Percentiles rank a stretch among this genome's conserved stretches.
These are phyloP conservation scores for Colletotrichum shisoi DNA, from an alignment of 2,329 filamentous ascomycete species.

Conservation along the genomic window DNA sequence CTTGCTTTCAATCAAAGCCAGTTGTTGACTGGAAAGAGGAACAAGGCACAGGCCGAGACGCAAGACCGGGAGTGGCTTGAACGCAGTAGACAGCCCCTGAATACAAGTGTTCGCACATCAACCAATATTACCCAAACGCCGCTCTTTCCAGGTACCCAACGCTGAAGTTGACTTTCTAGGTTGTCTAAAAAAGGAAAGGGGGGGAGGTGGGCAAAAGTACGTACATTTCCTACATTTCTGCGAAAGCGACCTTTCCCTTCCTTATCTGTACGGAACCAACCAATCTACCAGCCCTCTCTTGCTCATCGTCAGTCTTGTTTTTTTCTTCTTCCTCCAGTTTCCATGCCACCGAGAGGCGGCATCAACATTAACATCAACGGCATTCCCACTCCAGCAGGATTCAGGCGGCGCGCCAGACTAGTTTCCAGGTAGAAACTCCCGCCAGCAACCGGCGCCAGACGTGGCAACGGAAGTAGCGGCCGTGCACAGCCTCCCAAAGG, in stretches of 20 bases:
- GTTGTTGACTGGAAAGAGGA: background rate
- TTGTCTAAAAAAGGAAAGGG: background rate
- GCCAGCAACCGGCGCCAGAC: slow-evolving; percentile 13
- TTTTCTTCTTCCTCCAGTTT: background rate
- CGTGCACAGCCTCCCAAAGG: slow-evolving; percentile 28
- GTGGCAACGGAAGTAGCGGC: slow-evolving; percentile 31
- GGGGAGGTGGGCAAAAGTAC: background rate
- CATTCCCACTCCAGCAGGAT: background rate
- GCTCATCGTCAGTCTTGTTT: background rate
- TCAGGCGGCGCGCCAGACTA: slow-evolving; percentile 4
- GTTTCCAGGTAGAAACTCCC: slow-evolving; percentile 2
- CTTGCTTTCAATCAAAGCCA: background rate
- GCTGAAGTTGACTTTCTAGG: background rate
- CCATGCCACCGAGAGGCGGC: background rate
- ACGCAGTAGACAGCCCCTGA: slow-evolving; percentile 5
- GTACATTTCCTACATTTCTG: background rate
- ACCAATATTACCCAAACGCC: no score
- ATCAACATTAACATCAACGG: no score
- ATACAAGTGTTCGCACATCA: background rate
- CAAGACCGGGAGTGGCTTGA: background rate
- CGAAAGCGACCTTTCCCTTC: background rate
- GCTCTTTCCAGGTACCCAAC: background rate
- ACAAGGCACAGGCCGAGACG: background rate
- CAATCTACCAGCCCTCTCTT: background rate
- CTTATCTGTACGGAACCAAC: background rate